Base-by-base conservation (phyloP, 257 asterid genomes). In the Solanum habrochaites region DNA sequence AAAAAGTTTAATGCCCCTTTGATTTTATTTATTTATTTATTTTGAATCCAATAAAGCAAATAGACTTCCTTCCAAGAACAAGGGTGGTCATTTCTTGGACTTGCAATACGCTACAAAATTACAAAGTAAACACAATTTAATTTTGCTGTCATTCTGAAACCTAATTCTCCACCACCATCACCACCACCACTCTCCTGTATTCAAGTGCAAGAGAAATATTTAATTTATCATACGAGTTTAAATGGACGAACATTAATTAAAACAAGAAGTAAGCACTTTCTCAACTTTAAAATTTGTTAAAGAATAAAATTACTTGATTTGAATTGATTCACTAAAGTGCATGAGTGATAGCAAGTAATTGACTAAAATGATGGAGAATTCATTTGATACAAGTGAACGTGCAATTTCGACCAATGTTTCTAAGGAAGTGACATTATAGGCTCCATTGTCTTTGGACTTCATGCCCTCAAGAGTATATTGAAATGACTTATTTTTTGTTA, bases 351-450 rank as follows among this genome's bases (percentile, higher is more conserved):
- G 83, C 47, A 69, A 81, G 67, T 35, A 83, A 16, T 56, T 70
- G 85, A 37, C 35, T 27, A 85, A 49, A 81, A 80, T 72, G 47
- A 81, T 82, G 21, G n/a, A 80, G 60, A 82, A 77, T 82, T 82
- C 85, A 60, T 58, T 42, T 40, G 78, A 82, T 35, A 58, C 78
- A 86, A 82, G 82, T 71, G 81, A 43, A 86, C 86, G 27, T 72
- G 90, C 87, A 58, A 12, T 82, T 86, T 83, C 83, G 56, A 58
- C 47, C 66, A 60, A 88, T 81, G 60, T 86, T 86, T 83, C 83
- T 58, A 12, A 40, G 69, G 71, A 72, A 86, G 87, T 86, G 85
- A 82, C 77, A 72, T n/a, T 86, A 64, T 62, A 80, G 15, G 72
- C 85, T 64, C 66, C 78, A 23, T 27, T 56, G 15, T 86, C 27